phyloP scores from a whole-genome alignment of 495 filamentous ascomycete genomes.

The Aspergillus cavernicola region DNA sequence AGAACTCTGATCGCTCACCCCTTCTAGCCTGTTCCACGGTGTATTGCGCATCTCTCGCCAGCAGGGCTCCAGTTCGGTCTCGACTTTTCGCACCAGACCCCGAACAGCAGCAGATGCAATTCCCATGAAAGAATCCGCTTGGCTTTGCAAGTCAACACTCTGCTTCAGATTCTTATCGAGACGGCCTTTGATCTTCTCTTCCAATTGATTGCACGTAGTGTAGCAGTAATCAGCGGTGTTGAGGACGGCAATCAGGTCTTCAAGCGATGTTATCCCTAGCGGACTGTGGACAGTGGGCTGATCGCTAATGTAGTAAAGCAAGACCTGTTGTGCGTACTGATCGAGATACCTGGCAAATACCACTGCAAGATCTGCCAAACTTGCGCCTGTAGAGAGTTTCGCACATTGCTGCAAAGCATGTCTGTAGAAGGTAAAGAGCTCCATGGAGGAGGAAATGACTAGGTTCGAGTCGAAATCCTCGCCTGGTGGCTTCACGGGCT shows the following conservation, averaged over 20 bases:
- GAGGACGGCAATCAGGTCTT: constrained; percentile 79
- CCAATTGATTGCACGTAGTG: constrained; percentile 82
- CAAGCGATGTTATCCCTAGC: constrained; percentile 55
- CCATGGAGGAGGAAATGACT: constrained; percentile 91
- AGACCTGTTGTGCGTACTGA: constrained; percentile 89
- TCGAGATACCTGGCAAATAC: constrained; percentile 92
- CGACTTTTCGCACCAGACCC: constrained; percentile 77
- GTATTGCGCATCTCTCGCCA: constrained; percentile 98
- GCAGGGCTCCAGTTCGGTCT: constrained; percentile 73
- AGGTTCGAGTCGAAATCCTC: constrained; percentile 89
- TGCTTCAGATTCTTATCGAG: constrained; percentile 74
- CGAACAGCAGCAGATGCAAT: constrained; percentile 86
- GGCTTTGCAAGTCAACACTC: constrained; percentile 82
- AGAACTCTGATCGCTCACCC: constrained; percentile 90
- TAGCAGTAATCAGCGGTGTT: constrained; percentile 99
- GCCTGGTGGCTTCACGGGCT: constrained; percentile 74
- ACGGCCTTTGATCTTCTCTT: constrained; percentile 88
- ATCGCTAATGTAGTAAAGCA: constrained; percentile 73
- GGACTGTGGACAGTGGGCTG: constrained; percentile 46
- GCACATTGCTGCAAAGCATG: constrained; percentile 88
- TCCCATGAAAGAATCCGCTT: constrained; percentile 92
- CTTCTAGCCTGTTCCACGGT: constrained; percentile 92
- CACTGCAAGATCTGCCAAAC: constrained; percentile 79
- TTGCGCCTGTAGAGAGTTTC: constrained; percentile 85
- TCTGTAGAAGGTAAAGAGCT: constrained; percentile 96